phyloP scores from a whole-genome alignment of 176 grass and related monocot species.

The Echinochloa phyllopogon region DNA sequence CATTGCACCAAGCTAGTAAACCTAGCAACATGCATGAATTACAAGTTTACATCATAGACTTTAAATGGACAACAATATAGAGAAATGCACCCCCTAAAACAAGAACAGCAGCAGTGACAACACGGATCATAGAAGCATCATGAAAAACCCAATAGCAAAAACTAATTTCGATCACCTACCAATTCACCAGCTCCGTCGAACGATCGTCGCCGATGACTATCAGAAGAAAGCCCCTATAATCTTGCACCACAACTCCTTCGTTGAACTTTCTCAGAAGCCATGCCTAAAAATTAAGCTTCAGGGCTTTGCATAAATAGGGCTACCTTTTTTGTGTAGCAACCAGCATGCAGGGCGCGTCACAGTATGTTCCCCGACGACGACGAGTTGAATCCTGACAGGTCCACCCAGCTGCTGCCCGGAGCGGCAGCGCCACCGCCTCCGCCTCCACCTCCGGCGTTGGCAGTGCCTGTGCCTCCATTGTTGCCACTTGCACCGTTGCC shows the following conservation, averaged over 20 bases:
- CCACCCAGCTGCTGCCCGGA: constrained; percentile 48
- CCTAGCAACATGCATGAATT: constrained; percentile 41
- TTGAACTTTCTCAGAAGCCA: constrained; percentile 59
- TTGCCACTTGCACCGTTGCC: constrained; percentile 5
- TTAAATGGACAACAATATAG: constrained; percentile 45
- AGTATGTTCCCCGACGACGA: constrained; percentile 71
- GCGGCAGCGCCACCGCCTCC: constrained; percentile 2
- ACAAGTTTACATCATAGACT: constrained; percentile 39
- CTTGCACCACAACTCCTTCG: constrained; percentile 51
- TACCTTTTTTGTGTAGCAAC: constrained; percentile 47
- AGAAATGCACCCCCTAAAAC: constrained; percentile 22
- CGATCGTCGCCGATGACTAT: not conserved
- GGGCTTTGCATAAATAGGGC: constrained; percentile 47
- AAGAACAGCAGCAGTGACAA: not conserved
- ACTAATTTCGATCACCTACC: constrained; percentile 39
- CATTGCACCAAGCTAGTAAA: constrained; percentile 39
- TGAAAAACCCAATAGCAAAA: constrained; percentile 40
- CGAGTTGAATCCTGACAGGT: constrained; percentile 78
- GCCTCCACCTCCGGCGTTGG: not conserved
- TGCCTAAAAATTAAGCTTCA: constrained; percentile 86
- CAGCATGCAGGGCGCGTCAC: constrained; percentile 34
- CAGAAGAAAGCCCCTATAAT: constrained; percentile 28
- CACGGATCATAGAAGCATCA: not conserved
- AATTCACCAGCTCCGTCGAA: constrained; percentile 28
- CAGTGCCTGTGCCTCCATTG: constrained; percentile 20